phyloP scores from a whole-genome alignment of 192 early-diverging fungal species.

The Paraglomus occultum region DNA sequence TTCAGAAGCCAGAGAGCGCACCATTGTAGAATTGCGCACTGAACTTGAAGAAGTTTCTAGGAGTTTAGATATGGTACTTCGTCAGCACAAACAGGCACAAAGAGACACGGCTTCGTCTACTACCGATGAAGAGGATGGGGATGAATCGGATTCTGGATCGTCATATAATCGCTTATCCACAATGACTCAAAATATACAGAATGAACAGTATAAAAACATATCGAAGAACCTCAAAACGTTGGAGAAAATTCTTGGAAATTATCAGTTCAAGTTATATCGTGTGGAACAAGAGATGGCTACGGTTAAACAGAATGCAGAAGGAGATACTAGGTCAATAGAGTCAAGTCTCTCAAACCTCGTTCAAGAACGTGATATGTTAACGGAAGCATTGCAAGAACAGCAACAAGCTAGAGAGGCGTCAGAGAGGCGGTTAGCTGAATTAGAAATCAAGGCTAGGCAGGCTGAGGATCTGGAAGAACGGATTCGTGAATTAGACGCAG shows the following conservation, averaged over 20 bases:
- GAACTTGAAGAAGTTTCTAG: slow-evolving; percentile 40
- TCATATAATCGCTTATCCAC: slow-evolving; percentile 23
- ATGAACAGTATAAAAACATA: slow-evolving; percentile 28
- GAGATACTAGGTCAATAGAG: slow-evolving; percentile 24
- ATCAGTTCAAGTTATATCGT: slow-evolving; percentile 32
- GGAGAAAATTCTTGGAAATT: slow-evolving; percentile 31
- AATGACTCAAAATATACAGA: slow-evolving; percentile 29
- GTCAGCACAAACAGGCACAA: slow-evolving; percentile 26
- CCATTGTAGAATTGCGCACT: slow-evolving; percentile 28
- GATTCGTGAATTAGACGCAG: slow-evolving; percentile 1
- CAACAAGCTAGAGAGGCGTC: neutral
- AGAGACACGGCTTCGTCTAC: neutral
- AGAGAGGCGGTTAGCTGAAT: slow-evolving; percentile 3
- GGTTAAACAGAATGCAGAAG: slow-evolving; percentile 19
- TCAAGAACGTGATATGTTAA: neutral
- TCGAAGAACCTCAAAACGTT: slow-evolving; percentile 32
- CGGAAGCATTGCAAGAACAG: neutral
- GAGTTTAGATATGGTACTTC: slow-evolving; percentile 31
- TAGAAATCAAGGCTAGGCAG: slow-evolving; percentile 1
- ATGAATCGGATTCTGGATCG: slow-evolving; percentile 7
- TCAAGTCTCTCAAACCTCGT: neutral
- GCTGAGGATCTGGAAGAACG: slow-evolving; percentile 19
- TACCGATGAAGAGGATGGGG: slow-evolving; percentile 9
- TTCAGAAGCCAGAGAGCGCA: slow-evolving; percentile 27
- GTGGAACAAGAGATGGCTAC: slow-evolving; percentile 30